Conservation (phyloP, 2,329 filamentous ascomycete species). For the Teratosphaeria pseudoeucalypti region DNA sequence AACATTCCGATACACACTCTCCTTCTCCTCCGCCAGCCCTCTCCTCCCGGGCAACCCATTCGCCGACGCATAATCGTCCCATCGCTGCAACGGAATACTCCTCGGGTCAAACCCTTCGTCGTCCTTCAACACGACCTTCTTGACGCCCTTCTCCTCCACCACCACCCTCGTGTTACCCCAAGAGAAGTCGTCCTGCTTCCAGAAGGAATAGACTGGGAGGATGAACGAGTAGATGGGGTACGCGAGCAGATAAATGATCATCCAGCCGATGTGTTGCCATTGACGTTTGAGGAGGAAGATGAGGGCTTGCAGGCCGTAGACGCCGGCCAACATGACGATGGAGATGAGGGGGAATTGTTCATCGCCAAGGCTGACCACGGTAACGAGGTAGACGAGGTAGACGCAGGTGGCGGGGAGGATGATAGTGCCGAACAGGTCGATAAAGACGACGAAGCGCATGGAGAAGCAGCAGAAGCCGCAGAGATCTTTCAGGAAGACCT, state of each 20-base stretch:
- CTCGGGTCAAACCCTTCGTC: slow-evolving; percentile 78
- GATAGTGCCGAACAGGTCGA: slow-evolving; percentile 86
- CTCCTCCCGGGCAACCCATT: slow-evolving; percentile 90
- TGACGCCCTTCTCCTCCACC: slow-evolving; percentile 83
- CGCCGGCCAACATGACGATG: slow-evolving; percentile 75
- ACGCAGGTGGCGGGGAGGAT: slow-evolving; percentile 81
- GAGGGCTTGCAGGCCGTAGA: slow-evolving; percentile 90
- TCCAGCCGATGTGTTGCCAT: slow-evolving; percentile 98
- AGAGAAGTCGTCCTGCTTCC: slow-evolving; percentile 97
- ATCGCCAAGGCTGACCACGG: slow-evolving; percentile 55
- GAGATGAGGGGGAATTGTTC: slow-evolving; percentile 80
- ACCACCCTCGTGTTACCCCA: slow-evolving; percentile 99
- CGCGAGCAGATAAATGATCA: slow-evolving; percentile 96
- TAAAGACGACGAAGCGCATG: slow-evolving; percentile 92
- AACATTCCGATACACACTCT: slow-evolving; percentile 11
- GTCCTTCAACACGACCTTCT: slow-evolving; percentile 77
- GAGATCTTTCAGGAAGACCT: slow-evolving; percentile 66
- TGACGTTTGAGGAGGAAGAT: slow-evolving; percentile 96
- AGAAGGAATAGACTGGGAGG: slow-evolving; percentile 94
- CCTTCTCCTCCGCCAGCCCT: slow-evolving; percentile 36
- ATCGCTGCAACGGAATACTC: slow-evolving; percentile 85
- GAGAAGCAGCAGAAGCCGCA: slow-evolving; percentile 99
- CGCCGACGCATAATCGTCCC: slow-evolving; percentile 84
- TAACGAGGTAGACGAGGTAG: slow-evolving; percentile 82
- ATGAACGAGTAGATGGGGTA: slow-evolving; percentile 89